These are phyloP conservation scores for Epichloe brachyelytri DNA, from an alignment of 2,329 filamentous ascomycete species.

Conservation along the genomic window DNA sequence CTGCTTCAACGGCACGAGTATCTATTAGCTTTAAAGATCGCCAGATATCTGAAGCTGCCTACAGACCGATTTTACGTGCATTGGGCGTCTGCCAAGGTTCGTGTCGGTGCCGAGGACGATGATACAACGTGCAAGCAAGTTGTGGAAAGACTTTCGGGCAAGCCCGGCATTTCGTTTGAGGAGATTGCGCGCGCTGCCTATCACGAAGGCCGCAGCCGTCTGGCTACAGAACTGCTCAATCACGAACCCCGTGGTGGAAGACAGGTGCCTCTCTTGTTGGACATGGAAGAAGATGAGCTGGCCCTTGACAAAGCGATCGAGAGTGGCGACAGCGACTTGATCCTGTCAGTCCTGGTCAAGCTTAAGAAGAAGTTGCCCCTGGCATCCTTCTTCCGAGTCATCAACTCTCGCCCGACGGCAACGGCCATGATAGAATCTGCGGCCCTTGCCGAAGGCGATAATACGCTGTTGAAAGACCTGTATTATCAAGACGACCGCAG, in stretches of 20 bases:
- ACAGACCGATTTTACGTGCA: constrained; percentile 89
- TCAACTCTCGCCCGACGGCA: constrained; percentile 74
- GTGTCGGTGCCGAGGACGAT: constrained; percentile 71
- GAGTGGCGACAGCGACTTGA: constrained; percentile 84
- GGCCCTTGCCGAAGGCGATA: constrained; percentile 56
- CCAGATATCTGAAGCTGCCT: constrained; percentile 73
- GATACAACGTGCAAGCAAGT: constrained; percentile 77
- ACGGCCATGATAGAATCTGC: constrained; percentile 81
- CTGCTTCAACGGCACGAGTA: constrained; percentile 86
- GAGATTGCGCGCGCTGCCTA: constrained; percentile 86
- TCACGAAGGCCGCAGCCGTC: constrained; percentile 77
- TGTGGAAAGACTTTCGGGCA: constrained; percentile 74
- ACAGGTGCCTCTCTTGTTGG: constrained; percentile 83
- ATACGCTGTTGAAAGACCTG: constrained; percentile 78
- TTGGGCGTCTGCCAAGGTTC: constrained; percentile 93
- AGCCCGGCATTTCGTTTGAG: constrained; percentile 90
- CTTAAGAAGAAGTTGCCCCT: constrained; percentile 83
- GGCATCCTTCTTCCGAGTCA: constrained; percentile 81
- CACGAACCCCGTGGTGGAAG: constrained; percentile 91
- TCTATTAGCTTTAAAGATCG: constrained; percentile 75
- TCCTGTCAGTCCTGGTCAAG: constrained; percentile 78
- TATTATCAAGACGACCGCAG: constrained; percentile 96
- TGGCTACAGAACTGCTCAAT: constrained; percentile 84
- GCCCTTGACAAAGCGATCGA: constrained; percentile 94
- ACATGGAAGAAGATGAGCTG: constrained; percentile 91